Conservation (phyloP, 2,329 filamentous ascomycete genomes). For the Penicillium digitatum region DNA sequence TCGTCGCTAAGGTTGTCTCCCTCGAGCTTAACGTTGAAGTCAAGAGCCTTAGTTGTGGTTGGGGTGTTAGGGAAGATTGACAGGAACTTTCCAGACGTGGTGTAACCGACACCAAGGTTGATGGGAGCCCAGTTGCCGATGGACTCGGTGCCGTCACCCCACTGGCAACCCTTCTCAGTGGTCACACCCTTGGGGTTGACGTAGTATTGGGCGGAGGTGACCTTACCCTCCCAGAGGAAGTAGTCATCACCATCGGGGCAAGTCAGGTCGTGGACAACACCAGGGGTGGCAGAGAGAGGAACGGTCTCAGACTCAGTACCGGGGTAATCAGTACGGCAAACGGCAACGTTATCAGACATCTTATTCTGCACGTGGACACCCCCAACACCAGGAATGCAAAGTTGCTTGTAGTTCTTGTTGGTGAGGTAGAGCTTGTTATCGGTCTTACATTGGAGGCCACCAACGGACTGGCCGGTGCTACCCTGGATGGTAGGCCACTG, state of each 20-base stretch:
- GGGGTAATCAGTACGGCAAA: conserved; percentile 96
- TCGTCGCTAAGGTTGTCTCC: conserved; percentile 58
- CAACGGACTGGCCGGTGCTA: conserved; percentile 74
- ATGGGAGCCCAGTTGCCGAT: conserved; percentile 82
- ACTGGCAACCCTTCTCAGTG: conserved; percentile 68
- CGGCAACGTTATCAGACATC: conserved; percentile 60
- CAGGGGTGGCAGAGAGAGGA: conserved; percentile 62
- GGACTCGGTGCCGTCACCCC: conserved; percentile 59
- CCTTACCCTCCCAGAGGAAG: conserved; percentile 70
- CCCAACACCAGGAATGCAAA: conserved; percentile 71
- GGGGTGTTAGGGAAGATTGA: conserved; percentile 82
- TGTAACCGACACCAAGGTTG: conserved; percentile 77
- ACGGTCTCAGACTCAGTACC: conserved; percentile 86
- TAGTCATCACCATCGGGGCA: conserved; percentile 69
- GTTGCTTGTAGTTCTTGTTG: conserved; percentile 59
- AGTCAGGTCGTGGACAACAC: conserved; percentile 61
- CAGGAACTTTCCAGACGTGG: conserved; percentile 65
- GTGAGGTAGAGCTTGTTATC: conserved; percentile 76
- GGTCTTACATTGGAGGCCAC: conserved; percentile 71
- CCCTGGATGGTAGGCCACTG: conserved; percentile 85
- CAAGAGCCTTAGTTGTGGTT: conserved; percentile 64
- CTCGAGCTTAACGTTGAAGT: conserved; percentile 73
- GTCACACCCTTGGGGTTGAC: conserved; percentile 75
- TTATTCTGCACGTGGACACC: conserved; percentile 73
- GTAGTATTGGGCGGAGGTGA: conserved; percentile 93